Percentiles rank a stretch among this genome's conserved stretches.
phyloP scores from a whole-genome alignment of 345 rosid genomes.

The Salix caprea region DNA sequence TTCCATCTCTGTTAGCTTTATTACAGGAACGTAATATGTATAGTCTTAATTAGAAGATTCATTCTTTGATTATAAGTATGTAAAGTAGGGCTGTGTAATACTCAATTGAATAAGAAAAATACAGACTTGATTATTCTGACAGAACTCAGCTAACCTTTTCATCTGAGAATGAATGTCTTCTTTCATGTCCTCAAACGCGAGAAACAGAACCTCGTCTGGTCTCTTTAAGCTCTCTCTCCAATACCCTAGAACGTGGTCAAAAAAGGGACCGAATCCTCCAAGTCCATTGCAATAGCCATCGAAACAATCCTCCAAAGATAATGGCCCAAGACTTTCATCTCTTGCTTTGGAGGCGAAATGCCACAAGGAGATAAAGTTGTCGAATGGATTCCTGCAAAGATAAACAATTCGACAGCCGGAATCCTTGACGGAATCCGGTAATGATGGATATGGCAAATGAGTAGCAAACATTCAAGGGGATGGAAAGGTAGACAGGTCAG shows the following conservation, averaged over 20 bases:
- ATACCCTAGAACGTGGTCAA: conserved; percentile 33
- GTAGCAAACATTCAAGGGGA: conserved; percentile 21
- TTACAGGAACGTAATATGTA: no score
- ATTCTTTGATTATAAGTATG: no score
- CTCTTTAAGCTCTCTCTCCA: conserved; percentile 29
- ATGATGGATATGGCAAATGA: conserved; percentile 10
- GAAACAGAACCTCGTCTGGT: conserved; percentile 24
- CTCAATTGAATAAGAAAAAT: no score
- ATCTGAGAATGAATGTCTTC: conserved; percentile 14
- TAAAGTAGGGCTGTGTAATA: no score
- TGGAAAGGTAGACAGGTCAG: conserved; percentile 4
- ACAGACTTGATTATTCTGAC: no score
- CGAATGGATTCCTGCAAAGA: conserved; percentile 25
- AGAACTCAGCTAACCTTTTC: conserved; percentile 19
- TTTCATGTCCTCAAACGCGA: conserved; percentile 39
- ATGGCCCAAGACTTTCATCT: background rate
- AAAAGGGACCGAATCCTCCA: conserved; percentile 33
- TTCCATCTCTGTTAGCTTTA: no score
- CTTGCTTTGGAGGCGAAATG: conserved; percentile 11
- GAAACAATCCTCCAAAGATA: conserved; percentile 31
- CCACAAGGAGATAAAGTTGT: conserved; percentile 27
- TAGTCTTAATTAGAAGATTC: no score
- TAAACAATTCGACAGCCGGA: conserved; percentile 11
- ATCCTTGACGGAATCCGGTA: conserved; percentile 11
- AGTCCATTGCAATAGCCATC: conserved; percentile 30